Evolutionary conservation across 108 stramenopile genomes (phyloP).

Genomic region (Pseudonitzschia multistriata): DNA sequence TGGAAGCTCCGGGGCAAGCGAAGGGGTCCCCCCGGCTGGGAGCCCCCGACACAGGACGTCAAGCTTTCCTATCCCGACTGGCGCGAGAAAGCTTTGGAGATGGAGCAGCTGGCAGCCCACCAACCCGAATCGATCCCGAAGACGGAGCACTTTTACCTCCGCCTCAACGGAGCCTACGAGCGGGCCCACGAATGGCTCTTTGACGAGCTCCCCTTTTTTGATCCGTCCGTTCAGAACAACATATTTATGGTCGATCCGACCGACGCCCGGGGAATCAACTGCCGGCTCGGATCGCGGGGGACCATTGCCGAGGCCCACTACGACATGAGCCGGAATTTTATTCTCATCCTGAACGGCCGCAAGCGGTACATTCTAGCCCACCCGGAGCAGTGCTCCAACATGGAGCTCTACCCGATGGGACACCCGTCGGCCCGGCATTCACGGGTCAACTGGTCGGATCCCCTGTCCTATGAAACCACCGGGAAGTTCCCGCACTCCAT

Average conservation of each 20-base stretch:
- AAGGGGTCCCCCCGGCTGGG: conserved; percentile 50
- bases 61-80: conserved; percentile 85
- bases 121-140: conserved; percentile 30
- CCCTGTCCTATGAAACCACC: conserved; percentile 17
- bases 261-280: conserved; percentile 92
- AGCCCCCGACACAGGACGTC: conserved; percentile 81
- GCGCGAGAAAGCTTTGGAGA: conserved; percentile 65
- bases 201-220: conserved; percentile 86
- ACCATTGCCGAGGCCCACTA: conserved; percentile 94
- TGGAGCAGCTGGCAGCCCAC: no score
- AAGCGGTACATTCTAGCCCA: conserved; percentile 86
- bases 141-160: conserved; percentile 91
- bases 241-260: conserved; percentile 89
- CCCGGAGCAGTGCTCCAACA: conserved; percentile 83
- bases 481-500: conserved; percentile 52
- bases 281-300: conserved; percentile 94
- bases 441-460: conserved; percentile 86
- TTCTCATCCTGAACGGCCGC: conserved; percentile 74
- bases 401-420: conserved; percentile 76
- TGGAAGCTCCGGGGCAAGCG: conserved; percentile 40
- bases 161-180: conserved; percentile 61
- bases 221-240: conserved; percentile 43
- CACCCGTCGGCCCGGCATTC: conserved; percentile 89
- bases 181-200: conserved; percentile 63
- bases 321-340: conserved; percentile 89